Conservation (phyloP, 768 basidiomycete species). For the Auricularia cornea region DNA sequence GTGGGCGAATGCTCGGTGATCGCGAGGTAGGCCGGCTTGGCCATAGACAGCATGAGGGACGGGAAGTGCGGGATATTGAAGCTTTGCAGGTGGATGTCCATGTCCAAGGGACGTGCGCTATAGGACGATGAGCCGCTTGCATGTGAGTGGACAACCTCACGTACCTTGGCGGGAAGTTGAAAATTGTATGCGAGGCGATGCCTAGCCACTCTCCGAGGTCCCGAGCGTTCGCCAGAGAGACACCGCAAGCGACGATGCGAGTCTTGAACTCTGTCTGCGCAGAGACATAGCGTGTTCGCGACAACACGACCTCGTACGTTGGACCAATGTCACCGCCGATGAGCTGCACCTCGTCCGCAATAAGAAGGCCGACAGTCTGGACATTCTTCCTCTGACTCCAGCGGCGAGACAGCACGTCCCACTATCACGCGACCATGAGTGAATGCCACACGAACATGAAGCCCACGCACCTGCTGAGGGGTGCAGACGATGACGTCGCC, state of each 20-base stretch:
- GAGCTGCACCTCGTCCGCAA: slow-evolving; percentile 92
- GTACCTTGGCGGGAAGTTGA: slow-evolving; percentile 93
- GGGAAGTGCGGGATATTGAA: slow-evolving; percentile 98
- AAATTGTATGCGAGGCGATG: slow-evolving; percentile 84
- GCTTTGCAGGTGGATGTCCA: slow-evolving; percentile 95
- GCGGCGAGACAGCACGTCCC: slow-evolving; percentile 89
- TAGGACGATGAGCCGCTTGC: slow-evolving; percentile 5
- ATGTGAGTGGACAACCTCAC: slow-evolving; percentile 9
- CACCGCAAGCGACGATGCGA: slow-evolving; percentile 89
- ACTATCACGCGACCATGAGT: slow-evolving; percentile 36
- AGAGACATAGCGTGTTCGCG: slow-evolving; percentile 92
- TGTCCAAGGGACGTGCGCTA: slow-evolving; percentile 90
- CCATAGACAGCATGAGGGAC: slow-evolving; percentile 97
- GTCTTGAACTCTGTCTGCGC: slow-evolving; percentile 90
- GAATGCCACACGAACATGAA: neutral
- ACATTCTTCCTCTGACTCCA: slow-evolving; percentile 98
- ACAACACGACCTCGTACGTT: slow-evolving; percentile 93
- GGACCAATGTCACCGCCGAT: slow-evolving; percentile 93
- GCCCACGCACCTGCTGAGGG: slow-evolving; percentile 65
- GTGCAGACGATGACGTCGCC: slow-evolving; percentile 93
- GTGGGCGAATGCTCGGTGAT: slow-evolving; percentile 78
- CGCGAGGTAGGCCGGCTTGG: slow-evolving; percentile 92
- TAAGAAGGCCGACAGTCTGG: slow-evolving; percentile 84
- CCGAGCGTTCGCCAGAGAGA: slow-evolving; percentile 90
- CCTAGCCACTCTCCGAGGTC: slow-evolving; percentile 99